Percentiles rank a stretch among this genome's conserved stretches.
Conservation (phyloP, 2,329 filamentous ascomycete genomes). For the Beauveria bassiana region DNA sequence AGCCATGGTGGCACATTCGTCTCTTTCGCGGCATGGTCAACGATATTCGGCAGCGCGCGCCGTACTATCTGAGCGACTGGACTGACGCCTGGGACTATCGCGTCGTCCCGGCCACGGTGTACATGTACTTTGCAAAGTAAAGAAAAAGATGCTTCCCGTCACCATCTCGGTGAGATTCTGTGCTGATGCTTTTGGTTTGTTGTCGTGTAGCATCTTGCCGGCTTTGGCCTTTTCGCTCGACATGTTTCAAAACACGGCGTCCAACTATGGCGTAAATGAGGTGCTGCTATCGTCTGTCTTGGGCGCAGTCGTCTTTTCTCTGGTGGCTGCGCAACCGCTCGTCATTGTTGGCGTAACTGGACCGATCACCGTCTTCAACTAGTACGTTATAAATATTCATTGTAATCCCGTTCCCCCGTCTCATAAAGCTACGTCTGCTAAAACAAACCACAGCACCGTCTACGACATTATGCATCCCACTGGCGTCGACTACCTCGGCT, state of each 20-base stretch:
- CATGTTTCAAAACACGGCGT: slow-evolving; percentile 84
- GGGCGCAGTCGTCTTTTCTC: slow-evolving; percentile 70
- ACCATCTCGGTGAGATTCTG: too few relatives aligned
- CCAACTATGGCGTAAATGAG: slow-evolving; percentile 85
- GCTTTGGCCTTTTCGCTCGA: slow-evolving; percentile 84
- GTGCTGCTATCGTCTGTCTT: slow-evolving; percentile 80
- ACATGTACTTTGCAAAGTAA: slow-evolving; percentile 95
- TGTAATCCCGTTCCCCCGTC: neutral
- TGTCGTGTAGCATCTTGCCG: slow-evolving; percentile 61
- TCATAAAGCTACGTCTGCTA: neutral
- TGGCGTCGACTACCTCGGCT: slow-evolving; percentile 74
- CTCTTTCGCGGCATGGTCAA: slow-evolving; percentile 74
- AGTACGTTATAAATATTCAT: slow-evolving; percentile 36
- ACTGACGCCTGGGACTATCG: slow-evolving; percentile 84
- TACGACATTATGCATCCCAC: slow-evolving; percentile 78
- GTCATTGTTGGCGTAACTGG: slow-evolving; percentile 84
- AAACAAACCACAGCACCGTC: slow-evolving; percentile 50
- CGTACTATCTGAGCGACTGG: slow-evolving; percentile 79
- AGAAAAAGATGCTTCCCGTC: slow-evolving; percentile 13
- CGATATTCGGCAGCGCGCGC: slow-evolving; percentile 65
- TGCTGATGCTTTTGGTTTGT: slow-evolving; percentile 12
- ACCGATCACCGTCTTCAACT: slow-evolving; percentile 92
- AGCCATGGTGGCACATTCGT: slow-evolving; percentile 64
- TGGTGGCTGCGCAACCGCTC: slow-evolving; percentile 75
- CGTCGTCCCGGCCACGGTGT: slow-evolving; percentile 77